Base-by-base conservation (phyloP, 2,329 filamentous ascomycete species). In the Cladobotryum protrusum region DNA sequence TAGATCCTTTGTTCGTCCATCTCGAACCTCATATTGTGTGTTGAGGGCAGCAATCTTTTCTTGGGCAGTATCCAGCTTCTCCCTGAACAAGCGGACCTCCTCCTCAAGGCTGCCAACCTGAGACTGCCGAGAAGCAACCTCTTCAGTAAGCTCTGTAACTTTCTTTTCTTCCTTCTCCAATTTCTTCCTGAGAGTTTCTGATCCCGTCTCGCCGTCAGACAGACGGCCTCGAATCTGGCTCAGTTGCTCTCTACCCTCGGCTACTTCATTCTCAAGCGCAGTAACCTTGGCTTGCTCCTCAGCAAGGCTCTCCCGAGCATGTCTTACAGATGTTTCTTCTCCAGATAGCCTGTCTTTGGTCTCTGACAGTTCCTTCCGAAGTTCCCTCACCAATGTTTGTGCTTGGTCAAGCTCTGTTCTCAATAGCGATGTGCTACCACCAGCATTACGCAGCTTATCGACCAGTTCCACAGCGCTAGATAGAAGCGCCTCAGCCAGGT, bases 171-270 rank as follows among this genome's bases (percentile, higher is more conserved):
- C 85, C 50, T 89, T 86, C 39, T 85, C 81, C 3, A 95, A 75
- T 48, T 83, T 81, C 66, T 85, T 85, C 49, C 87, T 83, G 48
- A 96, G 70, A 24, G 81, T 83, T 65, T 91, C 88, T 0, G 89
- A 90, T 5, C 89, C 89, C 3, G 84, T 90, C 66, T 93, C 89
- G 14, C 89, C 90, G 56, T 91, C 86, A 1, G 86, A 82, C 61
- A 95, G 84, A 64, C 86, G 86, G 14, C 74, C 72, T 50, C 87
- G 81, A 18, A 95, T 71, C 24, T 78, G 73, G 50, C 77, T 79
- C 18, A 95, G 75, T 58, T 93, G 85, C 13, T 77, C 72, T 36
- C 87, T 82, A 52, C 86, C 82, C 49, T 87, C 82, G 2, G 77
- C 73, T 3, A 83, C 65, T 58, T 85, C 79, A 24, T 61, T 64